Base-by-base conservation (phyloP, 73 alveolate species). In the Paramecium sexaurelia region DNA sequence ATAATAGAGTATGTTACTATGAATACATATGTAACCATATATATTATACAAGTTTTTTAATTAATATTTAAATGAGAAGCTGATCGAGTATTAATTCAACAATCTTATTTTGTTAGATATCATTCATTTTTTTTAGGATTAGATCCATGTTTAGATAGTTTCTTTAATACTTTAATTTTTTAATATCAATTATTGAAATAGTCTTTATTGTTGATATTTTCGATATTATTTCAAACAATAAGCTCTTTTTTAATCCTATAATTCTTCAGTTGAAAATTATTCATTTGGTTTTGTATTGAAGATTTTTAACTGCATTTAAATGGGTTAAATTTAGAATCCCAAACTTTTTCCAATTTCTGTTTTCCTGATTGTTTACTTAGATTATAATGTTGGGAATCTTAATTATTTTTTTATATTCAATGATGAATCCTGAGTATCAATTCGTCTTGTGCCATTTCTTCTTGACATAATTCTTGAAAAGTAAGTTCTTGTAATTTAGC, bases 391-490 rank as follows among this genome's bases (percentile, higher is more conserved):
- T 13, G 83, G 83, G 26, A 61, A 61, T 61, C 83, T 61, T 24
- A 61, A 10, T 24, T 61, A 19, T 45, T 61, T 29, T 32, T 9
- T 61, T 26, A 29, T 26, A 11, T 19, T 61, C 43, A 61, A 3
- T 61, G 83, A 29, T 0, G 43, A 61, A 6, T 61, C 83, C 17
- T 26, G 43, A 29, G 47, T 32, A 11, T 61, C 83, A 61, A 61
- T 15, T 29, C 83, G 1, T 6, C 9, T 26, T 22, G 20, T 32
- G 9, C 51, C 20, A 22, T 61, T 61, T 27, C 83, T 61, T 29
- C 83, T 61, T 0, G 83, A 61, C 43, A 61, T 26, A 61, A 61
- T 61, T 32, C 83, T 61, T 61, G 83, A 61, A 61, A 61, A 26
- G 43, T 61, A 61, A 3, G 19, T 29, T 29, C 83, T 26, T 11